A percentile compares a stretch with the other conserved stretches of the same genome.
phyloP scores from a whole-genome alignment of 176 grass and related monocot species.

The Saccharum spontaneum region DNA sequence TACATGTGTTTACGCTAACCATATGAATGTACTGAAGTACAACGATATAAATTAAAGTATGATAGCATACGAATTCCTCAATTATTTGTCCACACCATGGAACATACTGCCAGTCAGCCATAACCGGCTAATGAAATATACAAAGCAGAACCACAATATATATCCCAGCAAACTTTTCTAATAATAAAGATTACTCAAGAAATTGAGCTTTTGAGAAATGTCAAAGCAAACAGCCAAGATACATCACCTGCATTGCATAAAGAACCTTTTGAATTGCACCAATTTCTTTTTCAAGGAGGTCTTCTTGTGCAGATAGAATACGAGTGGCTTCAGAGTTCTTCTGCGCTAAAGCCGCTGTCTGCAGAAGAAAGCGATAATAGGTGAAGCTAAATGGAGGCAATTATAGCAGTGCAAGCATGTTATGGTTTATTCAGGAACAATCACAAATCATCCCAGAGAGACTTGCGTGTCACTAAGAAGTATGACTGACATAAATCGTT shows the following conservation, averaged over 20 bases:
- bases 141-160: not conserved
- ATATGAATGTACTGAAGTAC: not conserved
- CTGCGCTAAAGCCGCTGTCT: conserved; percentile 66
- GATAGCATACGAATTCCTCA: not conserved
- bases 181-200: not conserved
- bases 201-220: conserved; percentile 21
- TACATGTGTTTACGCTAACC: not conserved
- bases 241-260: conserved; percentile 77
- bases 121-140: not conserved
- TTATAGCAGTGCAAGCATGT: not conserved
- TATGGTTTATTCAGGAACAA: not conserved
- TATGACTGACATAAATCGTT: not conserved
- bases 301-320: conserved; percentile 63
- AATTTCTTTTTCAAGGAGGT: conserved; percentile 65
- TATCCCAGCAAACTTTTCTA: not conserved
- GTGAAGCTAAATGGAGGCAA: not conserved
- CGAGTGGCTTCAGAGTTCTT: conserved; percentile 77
- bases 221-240: not conserved
- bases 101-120: not conserved
- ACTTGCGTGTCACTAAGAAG: not conserved
- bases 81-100: not conserved
- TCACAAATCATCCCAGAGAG: not conserved
- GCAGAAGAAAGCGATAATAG: not conserved
- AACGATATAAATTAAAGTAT: not conserved
- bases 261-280: conserved; percentile 69